Evolutionary conservation across 129 eudicot genomes (phyloP).

Genomic region (Glebionis coronaria): DNA sequence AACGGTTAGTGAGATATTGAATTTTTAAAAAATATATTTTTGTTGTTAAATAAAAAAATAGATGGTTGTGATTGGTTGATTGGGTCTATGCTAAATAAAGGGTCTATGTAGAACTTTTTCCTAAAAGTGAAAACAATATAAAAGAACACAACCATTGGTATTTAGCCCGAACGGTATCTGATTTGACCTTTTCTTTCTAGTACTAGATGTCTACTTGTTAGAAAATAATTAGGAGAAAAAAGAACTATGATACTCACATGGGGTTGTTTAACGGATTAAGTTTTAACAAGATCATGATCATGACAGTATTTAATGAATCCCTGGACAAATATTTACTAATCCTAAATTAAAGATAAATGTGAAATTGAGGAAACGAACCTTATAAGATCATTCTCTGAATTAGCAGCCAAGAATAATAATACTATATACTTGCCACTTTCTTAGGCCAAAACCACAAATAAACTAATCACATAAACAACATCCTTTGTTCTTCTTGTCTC

Average conservation of each 20-base stretch:
- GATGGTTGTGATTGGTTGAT: too few species aligned
- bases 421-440: constrained; percentile 25
- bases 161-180: not conserved
- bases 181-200: not conserved
- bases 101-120: too few species aligned
- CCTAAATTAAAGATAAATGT: too few species aligned
- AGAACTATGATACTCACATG: not conserved
- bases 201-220: not conserved
- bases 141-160: constrained; percentile 8
- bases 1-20: too few species aligned
- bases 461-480: constrained; percentile 26
- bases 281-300: not conserved
- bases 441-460: constrained; percentile 17
- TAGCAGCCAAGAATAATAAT: constrained; percentile 23
- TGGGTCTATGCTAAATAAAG: too few species aligned
- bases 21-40: too few species aligned
- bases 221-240: not conserved
- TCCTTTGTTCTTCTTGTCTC: constrained; percentile 42
- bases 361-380: constrained; percentile 19
- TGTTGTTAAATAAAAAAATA: too few species aligned
- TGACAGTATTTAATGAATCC: not conserved
- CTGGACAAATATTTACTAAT: not conserved
- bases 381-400: constrained; percentile 26
- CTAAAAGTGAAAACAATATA: not conserved
- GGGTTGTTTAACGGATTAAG: not conserved